Base-by-base conservation (phyloP, 176 grass and related monocot genomes). In the Triticum turgidum region DNA sequence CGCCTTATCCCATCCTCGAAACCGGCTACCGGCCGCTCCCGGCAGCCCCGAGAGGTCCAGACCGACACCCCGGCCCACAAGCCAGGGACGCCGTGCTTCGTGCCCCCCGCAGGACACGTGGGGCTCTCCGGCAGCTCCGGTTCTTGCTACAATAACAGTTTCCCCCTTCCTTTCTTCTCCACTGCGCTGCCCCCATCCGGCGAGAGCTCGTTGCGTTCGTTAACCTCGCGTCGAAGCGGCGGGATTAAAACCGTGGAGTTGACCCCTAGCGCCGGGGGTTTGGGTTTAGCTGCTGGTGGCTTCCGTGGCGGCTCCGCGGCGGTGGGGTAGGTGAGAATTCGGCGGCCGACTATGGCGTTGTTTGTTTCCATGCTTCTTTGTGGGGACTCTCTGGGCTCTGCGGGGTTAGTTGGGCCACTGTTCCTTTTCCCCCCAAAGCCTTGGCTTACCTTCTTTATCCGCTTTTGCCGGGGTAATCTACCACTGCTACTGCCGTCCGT, bases 291-390 rank as follows among this genome's bases (percentile, higher is more conserved):
- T 30, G 49, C 39, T 41, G 39, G 83, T 62, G 78, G 47, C 6
- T 62, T 80, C 47, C 30, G 24, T 30, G 61, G 42, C 68, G 73
- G 49, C 65, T 29, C 56, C 11, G 58, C 64, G 64, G 13, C 27
- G 61, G 41, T 80, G 66, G 74, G 56, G 64, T 24, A 9, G 84
- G 84, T 90, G 80, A 87, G 85, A 87, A 76, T 87, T 87, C 68
- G 42, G 80, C 21, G 18, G 2, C 22, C 65, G 54, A 13, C 69
- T 15, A 21, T 69, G 76, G 21, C 78, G 74, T 73, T 24, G 68
- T 71, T 21, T 35, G 34, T 32, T 65, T 51, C 18, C 10, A 37
- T 35, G 58, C 45, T 83, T 44, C 20, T 56, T 56, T 59, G 33
- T 79, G 65, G 14, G 22, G 27, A 27, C 45, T 73, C 73, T 0